Base-by-base conservation (phyloP, 2,329 filamentous ascomycete species). In the Phoma herbarum region DNA sequence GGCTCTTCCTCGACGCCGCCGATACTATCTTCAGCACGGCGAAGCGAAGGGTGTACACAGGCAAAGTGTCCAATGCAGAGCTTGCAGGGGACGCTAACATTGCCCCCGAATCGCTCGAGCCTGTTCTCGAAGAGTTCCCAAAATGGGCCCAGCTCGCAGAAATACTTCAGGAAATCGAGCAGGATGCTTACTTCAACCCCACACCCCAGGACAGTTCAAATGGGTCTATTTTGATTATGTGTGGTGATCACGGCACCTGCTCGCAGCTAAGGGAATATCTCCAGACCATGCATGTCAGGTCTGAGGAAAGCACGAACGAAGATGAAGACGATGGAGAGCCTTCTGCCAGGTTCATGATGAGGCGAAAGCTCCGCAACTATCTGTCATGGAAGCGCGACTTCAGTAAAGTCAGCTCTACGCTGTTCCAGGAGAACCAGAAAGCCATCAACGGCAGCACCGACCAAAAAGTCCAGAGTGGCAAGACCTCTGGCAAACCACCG, bases 141-240 rank as follows among this genome's bases (percentile, higher is more conserved):
- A 99, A 99, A 75, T 99, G 95, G 95, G 83, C 84, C 25, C 82
- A 97, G 16, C 81, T 99, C 18, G 90, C 92, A n/a, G 93, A 97
- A 56, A 89, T 97, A 0, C 80, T 99, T 4, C 90, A 94, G 63
- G 95, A 99, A 77, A 97, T 99, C 66, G 95, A 98, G 70, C 87
- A 89, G 52, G 93, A 97, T 70, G 83, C 92, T 16, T 95, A 96
- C 74, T 89, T 96, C 70, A 93, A 96, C 62, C 90, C 92, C 6
- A 80, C 83, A 9, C 79, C 84, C n/a, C 84, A 86, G 55, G 92
- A 95, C 74, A 91, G 93, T 69, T 96, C 93, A 0, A 96, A 93
- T 72, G 91, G 91, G n/a, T 92, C 91, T 2, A 92, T 97, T 48
- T 81, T 99, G 31, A 92, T 99, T 74, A 98, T 99, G 95, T 98